Base-by-base conservation (phyloP, 2,329 filamentous ascomycete species). In the Amauroascus verrucosus region DNA sequence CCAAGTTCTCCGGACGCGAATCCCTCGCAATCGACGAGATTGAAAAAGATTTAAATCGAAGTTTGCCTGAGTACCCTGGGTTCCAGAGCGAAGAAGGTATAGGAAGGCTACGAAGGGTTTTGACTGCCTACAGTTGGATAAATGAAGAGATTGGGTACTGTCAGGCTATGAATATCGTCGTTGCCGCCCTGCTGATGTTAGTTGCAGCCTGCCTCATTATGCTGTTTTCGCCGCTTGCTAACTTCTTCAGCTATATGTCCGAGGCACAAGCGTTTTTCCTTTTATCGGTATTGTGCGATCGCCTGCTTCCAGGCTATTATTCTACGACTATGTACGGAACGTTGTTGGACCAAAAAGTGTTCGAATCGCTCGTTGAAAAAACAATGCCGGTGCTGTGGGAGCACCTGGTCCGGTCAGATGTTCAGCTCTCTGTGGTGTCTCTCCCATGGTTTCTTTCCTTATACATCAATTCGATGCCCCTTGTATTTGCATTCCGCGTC, bases 311-410 rank as follows among this genome's bases (percentile, higher is more conserved):
- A 0, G 93, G 93, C 3, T 98, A 98, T 73, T 98, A 98, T 70
- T 97, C 91, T 4, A 94, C 86, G 16, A 98, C 94, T 59, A 98
- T 98, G 93, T 98, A 98, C 70, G 93, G 93, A 61, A 98, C 93
- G 0, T 77, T 98, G 4, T 79, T 98, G 37, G 93, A 98, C 65
- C 93, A 98, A 64, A 88, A 93, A 61, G 93, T 98, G 13, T 98
- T 98, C 63, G 93, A 98, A 71, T 94, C 87, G 1, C 77, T 98
- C 3, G 93, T 98, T n/a, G 93, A 98, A 69, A 93, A 88, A 72
- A 98, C 93, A 1, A 97, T 98, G 90, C 93, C 93, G 1, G 85
- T 98, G 55, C 79, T 98, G 14, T 98, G 93, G 90, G 91, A 97
- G 20, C 93, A 98, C 64, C 81, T 98, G n/a, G 86, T 90, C 59